phyloP scores from a whole-genome alignment of 352 stramenopile genomes.

The Detonula confervacea region DNA sequence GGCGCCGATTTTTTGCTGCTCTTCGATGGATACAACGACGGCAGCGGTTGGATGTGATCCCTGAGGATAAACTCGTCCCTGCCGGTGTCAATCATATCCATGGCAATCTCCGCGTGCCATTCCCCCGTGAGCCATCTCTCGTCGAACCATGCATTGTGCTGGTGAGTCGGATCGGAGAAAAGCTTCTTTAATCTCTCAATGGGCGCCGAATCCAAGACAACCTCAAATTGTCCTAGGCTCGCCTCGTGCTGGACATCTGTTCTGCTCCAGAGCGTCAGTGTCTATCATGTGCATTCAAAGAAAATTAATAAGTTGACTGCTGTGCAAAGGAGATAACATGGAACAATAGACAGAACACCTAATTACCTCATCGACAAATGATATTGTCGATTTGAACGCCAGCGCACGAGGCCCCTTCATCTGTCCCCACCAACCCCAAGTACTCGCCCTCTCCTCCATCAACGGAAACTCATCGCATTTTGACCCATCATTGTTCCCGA shows the following conservation, averaged over 20 bases:
- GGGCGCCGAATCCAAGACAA: constrained; percentile 61
- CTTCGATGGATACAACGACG: constrained; percentile 58
- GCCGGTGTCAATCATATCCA: constrained; percentile 58
- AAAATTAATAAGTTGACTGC: background rate
- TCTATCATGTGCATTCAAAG: constrained; percentile 28
- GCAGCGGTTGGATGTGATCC: constrained; percentile 63
- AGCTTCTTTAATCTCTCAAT: constrained; percentile 45
- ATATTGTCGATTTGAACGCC: constrained; percentile 56
- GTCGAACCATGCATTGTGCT: constrained; percentile 58
- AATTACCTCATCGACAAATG: constrained; percentile 53
- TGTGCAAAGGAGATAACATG: constrained; percentile 8
- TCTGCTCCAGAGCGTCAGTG: constrained; percentile 44
- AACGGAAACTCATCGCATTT: constrained; percentile 53
- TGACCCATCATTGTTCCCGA: constrained; percentile 27
- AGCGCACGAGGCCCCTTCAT: constrained; percentile 23
- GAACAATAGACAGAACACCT: background rate
- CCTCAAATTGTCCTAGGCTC: constrained; percentile 66
- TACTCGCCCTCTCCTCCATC: constrained; percentile 37
- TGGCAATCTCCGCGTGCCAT: constrained; percentile 57
- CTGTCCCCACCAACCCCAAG: constrained; percentile 38
- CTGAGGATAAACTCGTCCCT: constrained; percentile 42
- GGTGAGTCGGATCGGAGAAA: constrained; percentile 39
- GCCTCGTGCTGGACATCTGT: constrained; percentile 72
- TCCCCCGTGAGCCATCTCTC: constrained; percentile 70
- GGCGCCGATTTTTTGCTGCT: constrained; percentile 55